A percentile compares a stretch with the other conserved stretches of the same genome.
These are phyloP conservation scores for Botrytis tulipae DNA, from an alignment of 2,329 filamentous ascomycete genomes.

Conservation along the genomic window DNA sequence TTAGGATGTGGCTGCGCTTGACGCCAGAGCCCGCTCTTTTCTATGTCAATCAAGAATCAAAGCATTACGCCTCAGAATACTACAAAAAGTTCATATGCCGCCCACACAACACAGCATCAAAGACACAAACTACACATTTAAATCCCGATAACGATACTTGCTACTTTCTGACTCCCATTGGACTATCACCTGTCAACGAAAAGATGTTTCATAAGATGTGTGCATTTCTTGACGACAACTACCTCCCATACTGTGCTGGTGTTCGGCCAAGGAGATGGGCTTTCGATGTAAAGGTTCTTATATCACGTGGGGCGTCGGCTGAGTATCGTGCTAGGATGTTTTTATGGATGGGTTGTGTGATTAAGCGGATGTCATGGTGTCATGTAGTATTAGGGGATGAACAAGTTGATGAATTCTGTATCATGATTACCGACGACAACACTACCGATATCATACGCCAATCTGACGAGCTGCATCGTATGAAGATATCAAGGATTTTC, in stretches of 20 bases:
- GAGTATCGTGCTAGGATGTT: no score
- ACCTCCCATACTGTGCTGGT: background rate
- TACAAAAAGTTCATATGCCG: background rate
- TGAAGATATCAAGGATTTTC: background rate
- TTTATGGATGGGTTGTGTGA: no score
- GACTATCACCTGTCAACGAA: background rate
- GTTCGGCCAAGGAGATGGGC: background rate
- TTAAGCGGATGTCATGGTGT: background rate
- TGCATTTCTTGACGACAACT: conserved; percentile 2
- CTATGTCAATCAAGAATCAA: background rate
- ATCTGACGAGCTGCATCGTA: background rate
- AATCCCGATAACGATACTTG: background rate
- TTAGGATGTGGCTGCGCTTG: background rate
- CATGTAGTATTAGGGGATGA: background rate
- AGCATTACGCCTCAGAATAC: background rate
- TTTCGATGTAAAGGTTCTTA: background rate
- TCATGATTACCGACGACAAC: background rate
- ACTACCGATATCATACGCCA: background rate
- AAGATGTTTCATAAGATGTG: background rate
- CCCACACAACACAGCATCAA: background rate
- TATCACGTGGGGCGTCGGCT: background rate
- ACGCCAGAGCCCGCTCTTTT: background rate
- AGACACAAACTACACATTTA: background rate
- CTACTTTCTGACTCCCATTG: background rate
- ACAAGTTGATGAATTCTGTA: conserved; percentile 4